A percentile compares a stretch with the other conserved stretches of the same genome.
Conservation (phyloP, 2,329 filamentous ascomycete species). For the Daldinia eschscholtzii region DNA sequence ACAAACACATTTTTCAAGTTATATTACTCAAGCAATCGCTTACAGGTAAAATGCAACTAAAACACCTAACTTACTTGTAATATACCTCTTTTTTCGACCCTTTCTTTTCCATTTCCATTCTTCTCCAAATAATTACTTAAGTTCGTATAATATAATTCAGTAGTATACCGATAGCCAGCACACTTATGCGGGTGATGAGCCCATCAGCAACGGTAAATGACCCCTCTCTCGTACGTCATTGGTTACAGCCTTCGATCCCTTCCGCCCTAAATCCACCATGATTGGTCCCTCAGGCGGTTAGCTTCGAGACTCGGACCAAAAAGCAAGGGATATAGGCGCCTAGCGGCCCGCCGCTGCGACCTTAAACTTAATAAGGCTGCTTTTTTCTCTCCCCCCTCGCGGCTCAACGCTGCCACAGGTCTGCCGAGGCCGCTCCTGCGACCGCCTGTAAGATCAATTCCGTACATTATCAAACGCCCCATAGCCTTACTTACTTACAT, state of each 20-base stretch:
- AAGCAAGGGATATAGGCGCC: constrained; percentile 37
- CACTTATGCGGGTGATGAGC: constrained; percentile 45
- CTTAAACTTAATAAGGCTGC: constrained; percentile 37
- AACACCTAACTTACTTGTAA: not conserved
- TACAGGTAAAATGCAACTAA: too few species aligned
- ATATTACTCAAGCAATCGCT: not conserved
- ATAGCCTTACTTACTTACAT: constrained; percentile 8
- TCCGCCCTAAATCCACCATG: constrained; percentile 20
- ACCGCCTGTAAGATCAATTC: constrained; percentile 44
- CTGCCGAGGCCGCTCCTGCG: constrained; percentile 47
- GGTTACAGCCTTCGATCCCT: constrained; percentile 32
- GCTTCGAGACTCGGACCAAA: constrained; percentile 20
- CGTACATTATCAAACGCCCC: constrained; percentile 29
- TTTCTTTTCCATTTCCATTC: constrained; percentile 4
- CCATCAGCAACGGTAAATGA: constrained; percentile 11
- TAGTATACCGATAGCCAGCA: constrained; percentile 22
- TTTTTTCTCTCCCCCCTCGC: constrained; percentile 21
- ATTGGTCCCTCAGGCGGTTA: constrained; percentile 39
- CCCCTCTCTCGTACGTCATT: constrained; percentile 43
- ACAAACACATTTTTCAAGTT: too few species aligned
- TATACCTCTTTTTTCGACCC: not conserved
- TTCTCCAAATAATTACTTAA: not conserved
- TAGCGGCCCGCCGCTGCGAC: constrained; percentile 42
- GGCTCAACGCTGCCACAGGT: constrained; percentile 23
- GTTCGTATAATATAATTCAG: not conserved